Evolutionary conservation across 78 protist species (phyloP).

Genomic region (Dictyostelium intermedium): DNA sequence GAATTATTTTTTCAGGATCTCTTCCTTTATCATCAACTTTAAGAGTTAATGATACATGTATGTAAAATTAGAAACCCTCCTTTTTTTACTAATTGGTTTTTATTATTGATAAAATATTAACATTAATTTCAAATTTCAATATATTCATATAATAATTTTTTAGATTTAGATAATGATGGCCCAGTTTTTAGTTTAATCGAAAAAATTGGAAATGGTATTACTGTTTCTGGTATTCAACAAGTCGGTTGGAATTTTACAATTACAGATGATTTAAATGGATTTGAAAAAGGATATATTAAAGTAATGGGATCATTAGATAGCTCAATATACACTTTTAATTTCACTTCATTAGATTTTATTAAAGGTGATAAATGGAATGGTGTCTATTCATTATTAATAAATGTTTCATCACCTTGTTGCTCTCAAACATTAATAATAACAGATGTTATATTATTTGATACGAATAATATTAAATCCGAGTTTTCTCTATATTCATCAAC

Average conservation of each 20-base stretch:
- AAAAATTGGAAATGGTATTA: background rate
- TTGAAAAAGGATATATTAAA: background rate
- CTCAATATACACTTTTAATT: background rate
- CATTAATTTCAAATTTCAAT: too few relatives aligned
- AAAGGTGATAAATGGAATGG: background rate
- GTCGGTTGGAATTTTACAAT: conserved; percentile 5
- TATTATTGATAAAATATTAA: too few relatives aligned
- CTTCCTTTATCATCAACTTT: background rate
- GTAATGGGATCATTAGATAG: background rate
- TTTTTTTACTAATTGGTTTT: too few relatives aligned
- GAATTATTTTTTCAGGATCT: background rate
- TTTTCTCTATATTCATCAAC: background rate
- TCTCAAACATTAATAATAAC: background rate
- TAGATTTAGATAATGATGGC: background rate
- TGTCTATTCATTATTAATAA: background rate
- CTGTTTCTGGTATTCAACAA: background rate
- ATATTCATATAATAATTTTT: too few relatives aligned
- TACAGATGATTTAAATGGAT: background rate
- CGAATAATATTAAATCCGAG: background rate
- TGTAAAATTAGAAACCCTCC: too few relatives aligned
- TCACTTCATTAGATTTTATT: background rate
- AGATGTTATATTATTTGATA: background rate
- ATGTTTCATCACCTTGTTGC: background rate
- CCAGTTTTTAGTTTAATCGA: background rate
- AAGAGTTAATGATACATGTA: background rate